These are phyloP conservation scores for Annulohypoxylon moriforme DNA, from an alignment of 495 filamentous ascomycete species.

Conservation along the genomic window DNA sequence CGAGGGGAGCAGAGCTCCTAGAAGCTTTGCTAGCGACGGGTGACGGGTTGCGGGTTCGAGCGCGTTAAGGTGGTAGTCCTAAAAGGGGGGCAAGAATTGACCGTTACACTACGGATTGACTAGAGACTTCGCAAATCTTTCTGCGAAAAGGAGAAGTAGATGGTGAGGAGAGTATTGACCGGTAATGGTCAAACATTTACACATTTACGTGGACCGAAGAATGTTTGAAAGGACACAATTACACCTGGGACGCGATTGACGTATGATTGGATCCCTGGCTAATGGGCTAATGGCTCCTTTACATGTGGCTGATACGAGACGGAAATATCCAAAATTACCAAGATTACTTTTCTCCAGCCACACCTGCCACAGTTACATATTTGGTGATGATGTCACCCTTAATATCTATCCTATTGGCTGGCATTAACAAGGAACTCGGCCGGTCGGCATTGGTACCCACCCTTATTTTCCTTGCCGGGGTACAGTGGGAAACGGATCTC, in stretches of 20 bases:
- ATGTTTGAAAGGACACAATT: conserved; percentile 43
- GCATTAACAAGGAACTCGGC: neutral
- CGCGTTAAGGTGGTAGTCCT: neutral
- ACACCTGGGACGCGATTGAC: conserved; percentile 46
- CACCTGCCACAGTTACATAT: neutral
- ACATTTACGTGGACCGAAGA: conserved; percentile 13
- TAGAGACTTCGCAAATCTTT: conserved; percentile 29
- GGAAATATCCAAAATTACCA: conserved; percentile 42
- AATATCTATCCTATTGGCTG: conserved; percentile 25
- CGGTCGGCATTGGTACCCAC: conserved; percentile 14
- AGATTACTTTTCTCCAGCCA: conserved; percentile 36
- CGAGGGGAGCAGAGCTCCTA: conserved; percentile 47
- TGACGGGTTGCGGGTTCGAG: conserved; percentile 3
- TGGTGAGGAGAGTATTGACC: conserved; percentile 6
- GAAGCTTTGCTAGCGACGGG: conserved; percentile 17
- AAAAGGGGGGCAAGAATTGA: conserved; percentile 13
- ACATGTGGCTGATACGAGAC: conserved; percentile 11
- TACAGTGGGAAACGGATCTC: conserved; percentile 19
- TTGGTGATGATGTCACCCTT: conserved; percentile 22
- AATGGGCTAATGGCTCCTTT: conserved; percentile 20
- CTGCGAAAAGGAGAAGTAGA: neutral
- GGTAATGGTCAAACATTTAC: conserved; percentile 8
- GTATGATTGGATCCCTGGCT: conserved; percentile 50
- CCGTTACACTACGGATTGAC: conserved; percentile 17
- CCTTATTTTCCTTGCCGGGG: neutral